Percentiles rank a stretch among this genome's conserved stretches.
Evolutionary conservation across 306 rosid genomes (phyloP).

Genomic region (Neltuma alba): DNA sequence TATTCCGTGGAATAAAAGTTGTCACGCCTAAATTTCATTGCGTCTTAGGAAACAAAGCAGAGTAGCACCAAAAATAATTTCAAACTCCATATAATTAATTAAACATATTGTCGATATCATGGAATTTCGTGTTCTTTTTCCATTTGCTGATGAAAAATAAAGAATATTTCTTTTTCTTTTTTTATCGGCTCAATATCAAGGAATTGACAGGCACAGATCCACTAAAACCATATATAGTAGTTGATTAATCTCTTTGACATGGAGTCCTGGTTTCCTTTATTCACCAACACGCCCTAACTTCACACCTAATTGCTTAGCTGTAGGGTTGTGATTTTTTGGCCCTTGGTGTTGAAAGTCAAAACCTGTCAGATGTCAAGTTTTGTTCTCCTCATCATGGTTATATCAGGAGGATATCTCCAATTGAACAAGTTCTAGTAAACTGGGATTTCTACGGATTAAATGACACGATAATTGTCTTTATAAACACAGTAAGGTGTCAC

Average conservation of each 20-base stretch:
- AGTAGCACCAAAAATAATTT: slow-evolving; percentile 3
- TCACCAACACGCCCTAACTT: background rate
- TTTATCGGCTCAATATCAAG: background rate
- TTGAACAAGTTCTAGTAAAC: too few relatives aligned
- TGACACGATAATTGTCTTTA: background rate
- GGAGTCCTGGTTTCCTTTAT: background rate
- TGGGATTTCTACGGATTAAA: background rate
- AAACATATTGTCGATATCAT: background rate
- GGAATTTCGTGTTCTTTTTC: background rate
- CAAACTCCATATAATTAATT: background rate
- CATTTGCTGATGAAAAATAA: background rate
- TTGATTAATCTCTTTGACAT: background rate
- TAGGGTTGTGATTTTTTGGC: too few relatives aligned
- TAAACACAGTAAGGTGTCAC: background rate
- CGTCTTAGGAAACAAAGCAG: background rate
- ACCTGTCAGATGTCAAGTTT: background rate
- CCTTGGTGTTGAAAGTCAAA: background rate
- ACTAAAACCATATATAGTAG: background rate
- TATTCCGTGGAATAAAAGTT: slow-evolving; percentile 21
- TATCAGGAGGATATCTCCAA: background rate
- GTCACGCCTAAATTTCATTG: background rate
- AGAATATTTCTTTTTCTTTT: background rate
- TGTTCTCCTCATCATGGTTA: background rate
- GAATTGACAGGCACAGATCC: background rate
- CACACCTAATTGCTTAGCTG: too few relatives aligned